These are phyloP conservation scores for Epichloe hybrida DNA, from an alignment of 2,329 filamentous ascomycete species.

Conservation along the genomic window DNA sequence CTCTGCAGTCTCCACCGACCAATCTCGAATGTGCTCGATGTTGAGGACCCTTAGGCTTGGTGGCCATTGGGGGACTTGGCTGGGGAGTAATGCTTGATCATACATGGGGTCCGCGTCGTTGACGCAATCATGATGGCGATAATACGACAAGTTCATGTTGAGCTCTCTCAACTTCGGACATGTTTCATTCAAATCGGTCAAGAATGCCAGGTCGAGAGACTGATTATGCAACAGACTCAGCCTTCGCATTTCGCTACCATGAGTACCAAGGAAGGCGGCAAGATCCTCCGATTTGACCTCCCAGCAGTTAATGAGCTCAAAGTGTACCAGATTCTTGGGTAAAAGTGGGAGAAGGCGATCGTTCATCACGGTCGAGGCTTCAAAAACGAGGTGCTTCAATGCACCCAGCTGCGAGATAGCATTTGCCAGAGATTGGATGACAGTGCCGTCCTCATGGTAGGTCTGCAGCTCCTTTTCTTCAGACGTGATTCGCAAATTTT, in stretches of 20 bases:
- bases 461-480: constrained; percentile 17
- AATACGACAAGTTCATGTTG: constrained; percentile 68
- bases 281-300: constrained; percentile 57
- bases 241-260: constrained; percentile 53
- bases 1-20: constrained; percentile 54
- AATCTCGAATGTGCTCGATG: constrained; percentile 64
- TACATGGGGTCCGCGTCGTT: constrained; percentile 66
- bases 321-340: constrained; percentile 48
- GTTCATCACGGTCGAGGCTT: constrained; percentile 61
- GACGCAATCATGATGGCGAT: constrained; percentile 52
- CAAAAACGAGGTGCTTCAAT: constrained; percentile 56
- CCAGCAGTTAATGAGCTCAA: constrained; percentile 71
- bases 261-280: constrained; percentile 47
- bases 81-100: constrained; percentile 47
- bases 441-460: constrained; percentile 28
- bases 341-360: constrained; percentile 53
- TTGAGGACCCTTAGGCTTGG: constrained; percentile 55
- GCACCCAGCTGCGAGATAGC: constrained; percentile 37
- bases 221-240: constrained; percentile 69
- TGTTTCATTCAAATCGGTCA: constrained; percentile 47
- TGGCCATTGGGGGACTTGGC: constrained; percentile 69
- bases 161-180: constrained; percentile 62
- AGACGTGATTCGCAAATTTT: constrained; percentile 21
- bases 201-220: constrained; percentile 61
- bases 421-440: constrained; percentile 22